phyloP scores from a whole-genome alignment of 1,284 basidiomycete species.

The Cutaneotrichosporon arboriforme region DNA sequence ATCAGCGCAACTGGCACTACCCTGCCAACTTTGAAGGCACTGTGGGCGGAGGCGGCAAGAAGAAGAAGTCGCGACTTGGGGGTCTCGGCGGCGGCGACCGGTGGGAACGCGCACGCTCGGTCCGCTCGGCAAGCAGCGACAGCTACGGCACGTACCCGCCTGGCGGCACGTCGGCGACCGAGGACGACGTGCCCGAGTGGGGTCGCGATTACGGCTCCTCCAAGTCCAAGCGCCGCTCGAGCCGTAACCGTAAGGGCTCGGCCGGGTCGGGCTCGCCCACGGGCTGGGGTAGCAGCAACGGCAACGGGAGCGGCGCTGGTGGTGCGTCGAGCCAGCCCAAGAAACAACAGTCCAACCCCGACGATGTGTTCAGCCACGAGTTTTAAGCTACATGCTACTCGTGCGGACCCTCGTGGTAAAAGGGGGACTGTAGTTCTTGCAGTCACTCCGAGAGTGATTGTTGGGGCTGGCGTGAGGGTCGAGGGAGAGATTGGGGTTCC shows the following conservation, averaged over 20 bases:
- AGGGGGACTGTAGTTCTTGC: no score
- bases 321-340: background rate
- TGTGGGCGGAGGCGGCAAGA: slow-evolving; percentile 28
- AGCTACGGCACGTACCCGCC: slow-evolving; percentile 31
- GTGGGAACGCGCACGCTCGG: slow-evolving; percentile 34
- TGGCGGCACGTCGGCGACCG: slow-evolving; percentile 24
- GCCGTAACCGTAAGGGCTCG: slow-evolving; percentile 13
- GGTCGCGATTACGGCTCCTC: slow-evolving; percentile 47
- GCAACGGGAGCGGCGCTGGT: slow-evolving; percentile 1
- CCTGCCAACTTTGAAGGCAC: slow-evolving; percentile 50
- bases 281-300: background rate
- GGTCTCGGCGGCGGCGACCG: slow-evolving; percentile 25
- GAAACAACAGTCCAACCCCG: slow-evolving; percentile 8
- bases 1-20: slow-evolving; percentile 48
- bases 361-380: slow-evolving; percentile 38
- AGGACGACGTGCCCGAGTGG: slow-evolving; percentile 49
- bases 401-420: no score
- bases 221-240: slow-evolving; percentile 22
- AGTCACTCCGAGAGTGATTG: no score
- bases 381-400: slow-evolving; percentile 30
- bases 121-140: slow-evolving; percentile 13
- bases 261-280: background rate
- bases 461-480: background rate
- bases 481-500: background rate
- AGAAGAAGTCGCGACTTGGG: slow-evolving; percentile 5